Evolutionary conservation across 257 asterid genomes (phyloP).

Genomic region (Solanum paucissectum): DNA sequence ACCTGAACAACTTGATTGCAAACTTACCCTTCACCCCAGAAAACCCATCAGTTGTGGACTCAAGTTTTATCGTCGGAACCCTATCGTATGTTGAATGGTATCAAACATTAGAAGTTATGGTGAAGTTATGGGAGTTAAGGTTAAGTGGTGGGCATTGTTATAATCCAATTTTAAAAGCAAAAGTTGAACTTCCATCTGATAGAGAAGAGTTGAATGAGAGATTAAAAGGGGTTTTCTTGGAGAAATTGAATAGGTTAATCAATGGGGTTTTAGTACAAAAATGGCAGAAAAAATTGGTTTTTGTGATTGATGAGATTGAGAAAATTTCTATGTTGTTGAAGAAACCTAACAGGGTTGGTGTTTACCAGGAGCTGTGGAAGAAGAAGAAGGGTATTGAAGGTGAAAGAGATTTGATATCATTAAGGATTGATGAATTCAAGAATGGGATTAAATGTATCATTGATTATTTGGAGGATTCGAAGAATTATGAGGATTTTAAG

Average conservation of each 20-base stretch:
- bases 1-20: constrained; percentile 2
- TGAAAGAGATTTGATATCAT: constrained; percentile 38
- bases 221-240: constrained; percentile 33
- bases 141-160: constrained; percentile 9
- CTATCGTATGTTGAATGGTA: constrained; percentile 65
- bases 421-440: constrained; percentile 56
- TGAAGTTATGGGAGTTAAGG: constrained; percentile 50
- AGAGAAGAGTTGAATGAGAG: constrained; percentile 43
- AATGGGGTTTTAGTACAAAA: constrained; percentile 34
- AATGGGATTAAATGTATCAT: constrained; percentile 37
- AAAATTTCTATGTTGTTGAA: neutral
- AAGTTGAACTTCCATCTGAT: constrained; percentile 48
- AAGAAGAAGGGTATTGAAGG: constrained; percentile 27
- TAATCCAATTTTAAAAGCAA: constrained; percentile 23
- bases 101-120: constrained; percentile 47
- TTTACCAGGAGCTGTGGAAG: constrained; percentile 6
- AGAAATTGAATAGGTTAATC: constrained; percentile 25
- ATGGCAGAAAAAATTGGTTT: constrained; percentile 30
- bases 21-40: constrained; percentile 33
- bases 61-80: constrained; percentile 5
- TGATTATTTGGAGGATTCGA: constrained; percentile 30
- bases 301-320: constrained; percentile 13
- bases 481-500: neutral
- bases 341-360: neutral
- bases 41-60: neutral